Conservation (phyloP, 805 yeast species). For the Lipomyces yamanashiensis region DNA sequence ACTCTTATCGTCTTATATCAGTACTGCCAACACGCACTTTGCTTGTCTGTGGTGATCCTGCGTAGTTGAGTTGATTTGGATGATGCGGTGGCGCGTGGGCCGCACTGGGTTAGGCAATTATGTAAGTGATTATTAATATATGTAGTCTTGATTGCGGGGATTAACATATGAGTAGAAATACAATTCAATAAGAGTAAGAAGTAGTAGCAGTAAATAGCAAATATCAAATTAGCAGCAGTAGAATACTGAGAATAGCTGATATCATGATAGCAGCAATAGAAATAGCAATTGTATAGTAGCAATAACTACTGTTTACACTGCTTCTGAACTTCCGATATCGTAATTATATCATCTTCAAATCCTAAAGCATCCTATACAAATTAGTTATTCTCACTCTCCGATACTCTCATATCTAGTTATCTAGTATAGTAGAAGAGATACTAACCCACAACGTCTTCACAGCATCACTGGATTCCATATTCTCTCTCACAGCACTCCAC, state of each 20-base stretch:
- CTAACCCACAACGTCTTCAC: constrained; percentile 22
- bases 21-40: no score
- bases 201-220: not conserved
- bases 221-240: no score
- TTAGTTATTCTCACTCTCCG: not conserved
- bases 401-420: not conserved
- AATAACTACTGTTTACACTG: not conserved
- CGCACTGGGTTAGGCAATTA: constrained; percentile 3
- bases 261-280: no score
- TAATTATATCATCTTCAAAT: not conserved
- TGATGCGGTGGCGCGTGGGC: constrained; percentile 1
- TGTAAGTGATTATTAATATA: not conserved
- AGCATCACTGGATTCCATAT: constrained; percentile 2
- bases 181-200: not conserved
- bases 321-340: not conserved
- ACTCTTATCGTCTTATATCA: no score
- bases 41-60: no score
- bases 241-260: no score
- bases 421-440: no score
- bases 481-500: constrained; percentile 24
- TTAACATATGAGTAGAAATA: not conserved
- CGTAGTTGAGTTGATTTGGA: no score
- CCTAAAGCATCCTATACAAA: not conserved
- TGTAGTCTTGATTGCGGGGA: no score
- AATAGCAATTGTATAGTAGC: not conserved